Conservation (phyloP, 306 rosid genomes). For the Trifolium pratense region DNA sequence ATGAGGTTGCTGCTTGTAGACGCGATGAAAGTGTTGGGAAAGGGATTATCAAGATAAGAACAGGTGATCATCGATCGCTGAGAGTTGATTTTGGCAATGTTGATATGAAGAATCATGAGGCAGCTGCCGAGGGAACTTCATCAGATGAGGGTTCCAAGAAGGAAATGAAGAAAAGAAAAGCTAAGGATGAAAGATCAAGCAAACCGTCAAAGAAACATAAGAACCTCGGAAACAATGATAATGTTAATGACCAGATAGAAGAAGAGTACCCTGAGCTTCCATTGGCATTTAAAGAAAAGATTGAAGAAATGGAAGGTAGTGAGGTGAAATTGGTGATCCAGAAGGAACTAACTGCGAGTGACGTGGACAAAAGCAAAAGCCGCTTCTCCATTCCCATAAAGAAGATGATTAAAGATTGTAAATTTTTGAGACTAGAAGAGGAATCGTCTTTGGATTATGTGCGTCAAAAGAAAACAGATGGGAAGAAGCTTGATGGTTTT, state of each 20-base stretch:
- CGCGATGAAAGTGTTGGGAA: not conserved
- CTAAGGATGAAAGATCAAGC: not conserved
- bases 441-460: not conserved
- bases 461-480: not conserved
- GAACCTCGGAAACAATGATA: not conserved
- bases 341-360: not conserved
- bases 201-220: not conserved
- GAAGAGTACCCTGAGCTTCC: constrained; percentile 4
- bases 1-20: no score
- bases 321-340: constrained; percentile 16
- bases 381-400: not conserved
- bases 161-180: not conserved
- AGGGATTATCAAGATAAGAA: no score
- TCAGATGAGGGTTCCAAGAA: not conserved
- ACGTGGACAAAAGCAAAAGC: not conserved
- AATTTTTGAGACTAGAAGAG: not conserved
- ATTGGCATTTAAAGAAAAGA: not conserved
- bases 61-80: not conserved
- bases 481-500: not conserved
- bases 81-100: not conserved
- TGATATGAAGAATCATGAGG: no score
- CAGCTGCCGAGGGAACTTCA: no score
- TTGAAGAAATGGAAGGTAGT: not conserved
- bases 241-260: not conserved
- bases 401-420: not conserved